Base-by-base conservation (phyloP, 345 rosid species). In the Balakata baccata region DNA sequence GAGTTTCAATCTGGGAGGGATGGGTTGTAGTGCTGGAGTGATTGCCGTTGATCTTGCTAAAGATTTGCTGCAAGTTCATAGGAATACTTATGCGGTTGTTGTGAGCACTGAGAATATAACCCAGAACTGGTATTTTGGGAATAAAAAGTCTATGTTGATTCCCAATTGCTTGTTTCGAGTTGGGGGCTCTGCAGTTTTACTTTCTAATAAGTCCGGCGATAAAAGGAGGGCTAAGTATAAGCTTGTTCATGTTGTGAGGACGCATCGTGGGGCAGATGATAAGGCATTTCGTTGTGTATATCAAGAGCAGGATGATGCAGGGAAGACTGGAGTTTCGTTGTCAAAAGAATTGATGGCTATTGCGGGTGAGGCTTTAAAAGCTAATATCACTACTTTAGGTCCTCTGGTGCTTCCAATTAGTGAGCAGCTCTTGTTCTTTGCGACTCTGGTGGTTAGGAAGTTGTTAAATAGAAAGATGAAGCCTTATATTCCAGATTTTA, bases 1-100 rank as follows among this genome's bases (percentile, higher is more conserved):
- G 69, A 77, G 73, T 51, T 77, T 59, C 41, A 67, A 77, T 61
- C 45, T 77, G 43, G 80, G 69, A 39, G 80, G 80, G 34, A 77
- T 77, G 76, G 80, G 80, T 2, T 77, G 80, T 52, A 77, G 77
- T 52, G 80, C 73, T 13, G 80, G 80, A 11, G 80, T 77, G 34
- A 77, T 72, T 17, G 76, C 76, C 0, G 63, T 77, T 22, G 80
- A 77, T 61, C 76, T 77, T 51, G 80, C 80, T 18, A 66, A 66
- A 23, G 73, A 51, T 45, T 54, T 77, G 37, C 23, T 67, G 16
- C 80, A 72, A 60, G 68, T 77, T 51, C 76, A 67, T 66, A 53
- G 73, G 69, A 77, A 72, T 39, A 72, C 76, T 12, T 77, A 59
- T 41, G 80, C 73, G 0, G 80, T 77, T 7, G 80, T 77, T 18